A percentile compares a stretch with the other conserved stretches of the same genome.
Conservation (phyloP, 768 basidiomycete genomes). For the Gyrodon lividus region DNA sequence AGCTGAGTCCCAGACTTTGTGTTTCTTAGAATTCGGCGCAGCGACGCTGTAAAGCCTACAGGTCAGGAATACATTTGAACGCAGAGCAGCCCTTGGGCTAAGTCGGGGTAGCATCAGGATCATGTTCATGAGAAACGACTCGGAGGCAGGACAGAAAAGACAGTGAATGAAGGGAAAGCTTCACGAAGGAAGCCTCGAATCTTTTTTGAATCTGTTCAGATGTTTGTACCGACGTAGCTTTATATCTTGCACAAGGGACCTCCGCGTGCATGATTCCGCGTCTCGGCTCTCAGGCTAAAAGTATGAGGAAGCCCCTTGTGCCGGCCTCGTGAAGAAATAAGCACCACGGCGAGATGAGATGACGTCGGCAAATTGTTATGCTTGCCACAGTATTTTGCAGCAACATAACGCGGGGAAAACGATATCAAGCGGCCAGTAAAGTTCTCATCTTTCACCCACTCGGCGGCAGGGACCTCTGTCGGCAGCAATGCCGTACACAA, state of each 20-base stretch:
- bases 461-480: too few relatives aligned
- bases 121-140: constrained; percentile 1
- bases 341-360: background rate
- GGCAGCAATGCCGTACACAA: too few relatives aligned
- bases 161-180: background rate
- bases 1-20: constrained; percentile 68
- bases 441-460: constrained; percentile 10
- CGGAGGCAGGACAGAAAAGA: background rate
- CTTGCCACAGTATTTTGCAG: background rate
- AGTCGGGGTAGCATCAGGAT: constrained; percentile 6
- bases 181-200: background rate
- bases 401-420: constrained; percentile 2
- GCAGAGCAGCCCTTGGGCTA: constrained; percentile 4
- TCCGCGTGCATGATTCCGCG: background rate
- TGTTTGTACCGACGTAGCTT: too few relatives aligned
- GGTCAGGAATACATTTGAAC: constrained; percentile 1
- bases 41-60: constrained; percentile 6
- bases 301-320: too few relatives aligned
- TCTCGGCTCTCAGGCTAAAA: background rate
- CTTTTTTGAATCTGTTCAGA: background rate
- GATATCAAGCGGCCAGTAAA: too few relatives aligned
- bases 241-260: background rate
- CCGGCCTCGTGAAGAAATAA: constrained; percentile 4
- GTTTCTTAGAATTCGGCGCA: constrained; percentile 21
- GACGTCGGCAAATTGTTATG: background rate